Percentiles rank a stretch among this genome's conserved stretches.
Evolutionary conservation across 1,284 basidiomycete genomes (phyloP).

Genomic region (Cryptococcus sp.): DNA sequence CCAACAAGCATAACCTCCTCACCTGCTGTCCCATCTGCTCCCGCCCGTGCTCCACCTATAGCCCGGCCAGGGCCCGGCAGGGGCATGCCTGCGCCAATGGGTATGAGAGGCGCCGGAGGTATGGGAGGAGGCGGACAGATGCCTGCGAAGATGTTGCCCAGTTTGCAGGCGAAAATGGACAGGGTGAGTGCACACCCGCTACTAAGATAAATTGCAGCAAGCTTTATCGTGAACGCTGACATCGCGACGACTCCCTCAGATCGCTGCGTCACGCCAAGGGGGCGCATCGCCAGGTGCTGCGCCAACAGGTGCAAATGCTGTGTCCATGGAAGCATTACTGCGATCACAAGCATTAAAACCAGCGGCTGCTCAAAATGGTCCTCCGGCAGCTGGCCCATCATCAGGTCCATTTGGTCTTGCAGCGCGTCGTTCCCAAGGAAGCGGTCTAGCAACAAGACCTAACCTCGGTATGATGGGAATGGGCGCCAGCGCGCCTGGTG

Average conservation of each 20-base stretch:
- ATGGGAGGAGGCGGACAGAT: conserved; percentile 31
- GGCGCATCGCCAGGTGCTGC: conserved; percentile 22
- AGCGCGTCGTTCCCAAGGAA: conserved; percentile 42
- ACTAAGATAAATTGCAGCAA: not conserved
- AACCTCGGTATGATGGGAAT: conserved; percentile 39
- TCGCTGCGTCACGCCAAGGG: conserved; percentile 34
- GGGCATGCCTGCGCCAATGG: conserved; percentile 38
- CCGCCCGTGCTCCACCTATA: conserved; percentile 11
- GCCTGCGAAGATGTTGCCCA: conserved; percentile 66
- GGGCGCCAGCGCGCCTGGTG: conserved; percentile 34
- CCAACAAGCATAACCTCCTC: conserved; percentile 19
- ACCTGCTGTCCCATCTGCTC: conserved; percentile 13
- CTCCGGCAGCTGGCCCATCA: conserved; percentile 35
- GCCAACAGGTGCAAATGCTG: conserved; percentile 31
- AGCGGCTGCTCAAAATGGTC: conserved; percentile 6
- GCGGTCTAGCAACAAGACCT: conserved; percentile 35
- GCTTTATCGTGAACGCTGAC: not conserved
- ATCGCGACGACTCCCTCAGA: conserved; percentile 5
- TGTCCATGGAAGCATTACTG: conserved; percentile 48
- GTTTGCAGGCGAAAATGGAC: conserved; percentile 89
- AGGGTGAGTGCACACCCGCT: conserved; percentile 49
- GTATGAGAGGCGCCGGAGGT: conserved; percentile 34
- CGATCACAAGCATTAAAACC: conserved; percentile 42
- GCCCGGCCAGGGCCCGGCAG: conserved; percentile 17
- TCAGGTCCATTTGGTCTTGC: conserved; percentile 49